Evolutionary conservation across 805 yeast genomes (phyloP), one percentile per base, ranked within the genome.

Genomic region (Lipomyces starkeyi): DNA sequence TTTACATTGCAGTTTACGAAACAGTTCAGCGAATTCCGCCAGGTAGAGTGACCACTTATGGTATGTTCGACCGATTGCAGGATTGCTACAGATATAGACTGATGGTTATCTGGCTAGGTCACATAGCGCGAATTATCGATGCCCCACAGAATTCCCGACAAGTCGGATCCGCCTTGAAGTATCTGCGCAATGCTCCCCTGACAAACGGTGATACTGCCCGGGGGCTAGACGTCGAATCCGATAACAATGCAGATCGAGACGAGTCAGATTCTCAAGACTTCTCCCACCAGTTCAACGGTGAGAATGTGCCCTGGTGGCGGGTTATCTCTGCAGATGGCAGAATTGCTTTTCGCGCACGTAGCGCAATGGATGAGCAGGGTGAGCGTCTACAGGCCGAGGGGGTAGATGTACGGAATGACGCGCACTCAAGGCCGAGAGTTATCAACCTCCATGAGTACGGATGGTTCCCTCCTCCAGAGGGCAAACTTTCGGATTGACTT

Each of bases 241-340:
- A 57, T 27, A 29, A 27, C 40, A 35, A 25, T 4, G 55, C 32
- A 4, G 55, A 40, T 14, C 9, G 8, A 4, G 20, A 25, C 14
- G 35, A 22, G 6, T 6, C 17, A 14, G 59, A 25, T 13, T 13
- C n/a, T 13, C 47, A 17, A 5, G 5, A 66, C 65, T 13, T 59
- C 14, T 53, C 58, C 25, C 68, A 66, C 6, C 73, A 71, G 43
- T 78, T 78, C 71, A 77, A 79, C 63, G 61, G 74, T 9, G 76
- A 72, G 1, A 79, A 79, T 9, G 83, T 90, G 14, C 94, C 94
- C 3, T 91, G 96, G 96, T 90, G 94, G 94, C 78, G 96, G 47
- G 90, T 91, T 1, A 80, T 91, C 9, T 83, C 84, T 29, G 81
- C 90, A n/a, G 78, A 84, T 20, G 95, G 95, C 0, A 80, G 78